phyloP scores from a whole-genome alignment of 305 asterid genomes.

The Solanum hybrid region DNA sequence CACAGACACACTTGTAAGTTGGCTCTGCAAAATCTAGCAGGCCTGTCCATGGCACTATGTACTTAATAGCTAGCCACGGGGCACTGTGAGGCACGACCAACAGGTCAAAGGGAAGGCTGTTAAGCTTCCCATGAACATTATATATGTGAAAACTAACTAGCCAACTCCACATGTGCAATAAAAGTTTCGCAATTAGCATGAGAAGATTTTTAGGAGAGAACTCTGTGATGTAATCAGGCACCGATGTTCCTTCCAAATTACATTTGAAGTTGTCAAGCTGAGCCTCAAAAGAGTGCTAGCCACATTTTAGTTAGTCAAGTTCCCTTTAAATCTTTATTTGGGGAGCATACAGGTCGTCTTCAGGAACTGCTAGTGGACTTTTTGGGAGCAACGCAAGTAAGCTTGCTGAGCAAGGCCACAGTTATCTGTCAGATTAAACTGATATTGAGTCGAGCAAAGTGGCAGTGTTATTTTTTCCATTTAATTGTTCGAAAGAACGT shows the following conservation, averaged over 20 bases:
- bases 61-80: neutral
- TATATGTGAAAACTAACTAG: neutral
- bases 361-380: neutral
- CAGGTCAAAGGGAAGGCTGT: neutral
- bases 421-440: neutral
- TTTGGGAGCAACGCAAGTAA: neutral
- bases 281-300: neutral
- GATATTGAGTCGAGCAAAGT: neutral
- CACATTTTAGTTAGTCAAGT: neutral
- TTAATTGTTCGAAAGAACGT: neutral
- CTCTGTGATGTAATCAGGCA: neutral
- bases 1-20: neutral
- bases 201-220: neutral
- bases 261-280: neutral
- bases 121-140: neutral
- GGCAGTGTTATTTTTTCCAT: neutral
- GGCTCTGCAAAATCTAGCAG: neutral
- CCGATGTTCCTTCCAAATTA: neutral
- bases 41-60: neutral
- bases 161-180: neutral
- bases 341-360: neutral
- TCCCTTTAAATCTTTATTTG: neutral
- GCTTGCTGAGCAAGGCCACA: neutral
- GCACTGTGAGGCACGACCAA: neutral
- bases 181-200: neutral